phyloP scores from a whole-genome alignment of 148 eudicot species.

The Spergularia bocconei region DNA sequence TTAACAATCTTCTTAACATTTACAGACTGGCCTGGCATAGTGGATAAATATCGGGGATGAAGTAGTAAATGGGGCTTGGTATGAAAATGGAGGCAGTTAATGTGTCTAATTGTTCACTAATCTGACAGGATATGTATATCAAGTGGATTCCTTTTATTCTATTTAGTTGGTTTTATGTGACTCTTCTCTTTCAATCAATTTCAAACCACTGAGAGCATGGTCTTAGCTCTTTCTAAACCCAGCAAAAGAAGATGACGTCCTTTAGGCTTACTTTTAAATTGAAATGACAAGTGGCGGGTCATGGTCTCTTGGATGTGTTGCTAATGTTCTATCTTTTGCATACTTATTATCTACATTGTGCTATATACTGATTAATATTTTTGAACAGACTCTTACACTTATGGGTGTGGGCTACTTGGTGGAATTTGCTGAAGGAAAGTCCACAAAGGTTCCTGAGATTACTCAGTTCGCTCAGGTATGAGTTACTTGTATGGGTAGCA shows the following conservation, averaged over 20 bases:
- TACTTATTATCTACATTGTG: neutral
- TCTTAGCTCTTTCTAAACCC: neutral
- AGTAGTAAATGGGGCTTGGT: too few relatives aligned
- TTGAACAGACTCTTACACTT: constrained; percentile 55
- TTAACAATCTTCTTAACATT: neutral
- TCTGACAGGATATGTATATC: neutral
- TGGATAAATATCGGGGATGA: neutral
- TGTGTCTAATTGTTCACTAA: neutral
- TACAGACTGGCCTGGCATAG: neutral
- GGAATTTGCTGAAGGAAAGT: constrained; percentile 53
- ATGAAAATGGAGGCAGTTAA: neutral
- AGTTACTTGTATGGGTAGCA: neutral
- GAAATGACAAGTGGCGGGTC: neutral
- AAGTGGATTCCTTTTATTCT: neutral
- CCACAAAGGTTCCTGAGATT: constrained; percentile 37
- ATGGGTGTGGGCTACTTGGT: constrained; percentile 59
- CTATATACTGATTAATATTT: constrained; percentile 13
- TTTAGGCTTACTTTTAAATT: neutral
- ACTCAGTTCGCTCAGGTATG: constrained; percentile 36
- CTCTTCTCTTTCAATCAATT: neutral
- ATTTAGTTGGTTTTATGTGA: neutral
- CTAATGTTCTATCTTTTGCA: neutral
- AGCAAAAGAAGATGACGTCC: neutral
- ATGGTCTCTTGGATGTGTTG: neutral
- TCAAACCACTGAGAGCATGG: neutral